phyloP scores from a whole-genome alignment of 2,329 filamentous ascomycete genomes.

The Paecilomyces variotii region DNA sequence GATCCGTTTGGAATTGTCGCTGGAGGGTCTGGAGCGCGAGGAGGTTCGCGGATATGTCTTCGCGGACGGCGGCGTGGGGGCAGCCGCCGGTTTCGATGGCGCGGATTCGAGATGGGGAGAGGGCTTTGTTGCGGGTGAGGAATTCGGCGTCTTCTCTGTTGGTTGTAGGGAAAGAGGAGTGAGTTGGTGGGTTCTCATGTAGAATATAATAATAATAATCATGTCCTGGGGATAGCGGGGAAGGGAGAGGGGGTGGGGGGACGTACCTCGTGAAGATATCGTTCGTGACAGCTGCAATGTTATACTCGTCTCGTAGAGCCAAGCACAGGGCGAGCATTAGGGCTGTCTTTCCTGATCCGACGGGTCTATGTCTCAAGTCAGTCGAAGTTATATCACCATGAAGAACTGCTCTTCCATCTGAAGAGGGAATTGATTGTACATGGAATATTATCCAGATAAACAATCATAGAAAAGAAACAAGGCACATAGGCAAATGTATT shows the following conservation, averaged over 20 bases:
- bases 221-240: too few species aligned
- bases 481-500: too few species aligned
- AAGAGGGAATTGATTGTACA: background rate
- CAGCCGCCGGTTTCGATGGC: slow-evolving; percentile 98
- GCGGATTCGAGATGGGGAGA: slow-evolving; percentile 74
- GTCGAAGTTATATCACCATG: background rate
- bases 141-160: slow-evolving; percentile 89
- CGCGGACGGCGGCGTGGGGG: slow-evolving; percentile 91
- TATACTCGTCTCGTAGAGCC: slow-evolving; percentile 70
- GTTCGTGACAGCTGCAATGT: slow-evolving; percentile 92
- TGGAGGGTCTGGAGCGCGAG: slow-evolving; percentile 87
- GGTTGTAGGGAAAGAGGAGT: slow-evolving; percentile 11
- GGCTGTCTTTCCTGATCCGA: slow-evolving; percentile 94
- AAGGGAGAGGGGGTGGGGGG: background rate
- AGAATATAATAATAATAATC: background rate
- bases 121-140: slow-evolving; percentile 75
- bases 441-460: background rate
- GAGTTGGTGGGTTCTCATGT: background rate
- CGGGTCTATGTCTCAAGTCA: slow-evolving; percentile 53
- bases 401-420: too few species aligned
- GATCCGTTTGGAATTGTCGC: slow-evolving; percentile 65
- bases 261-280: slow-evolving; percentile 81
- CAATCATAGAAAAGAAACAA: background rate
- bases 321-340: slow-evolving; percentile 91
- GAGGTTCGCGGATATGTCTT: slow-evolving; percentile 92